Base-by-base conservation (phyloP, 345 rosid species). In the Diplotaxis tenuifolia region DNA sequence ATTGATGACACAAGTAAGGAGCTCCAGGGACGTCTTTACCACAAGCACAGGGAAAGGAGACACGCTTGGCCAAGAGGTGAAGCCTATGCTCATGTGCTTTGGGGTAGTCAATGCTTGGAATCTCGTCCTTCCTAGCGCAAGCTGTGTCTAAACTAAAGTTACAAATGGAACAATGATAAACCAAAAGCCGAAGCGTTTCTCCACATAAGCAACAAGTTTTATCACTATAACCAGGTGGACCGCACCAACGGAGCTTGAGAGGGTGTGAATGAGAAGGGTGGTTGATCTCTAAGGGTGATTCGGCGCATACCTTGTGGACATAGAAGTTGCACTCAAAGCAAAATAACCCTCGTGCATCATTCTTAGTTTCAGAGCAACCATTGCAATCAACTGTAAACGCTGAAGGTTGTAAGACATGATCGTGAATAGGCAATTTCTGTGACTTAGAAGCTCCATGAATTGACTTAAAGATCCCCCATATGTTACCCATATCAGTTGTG, bases 321-420 rank as follows among this genome's bases (percentile, higher is more conserved):
- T 62, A 50, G 6, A 50, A 50, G 16, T 62, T 62, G 27, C 68
- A 71, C 2, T 60, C 32, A 47, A 23, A 32, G 42, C 59, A 49
- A 11, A n/a, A 16, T 23, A 61, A 49, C 4, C 75, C 61, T 15
- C 34, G 4, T 31, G 31, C 45, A 14, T 49, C 61, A 6, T 23
- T 62, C 61, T 21, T 61, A 60, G 22, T 32, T 16, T 62, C 75
- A 32, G 68, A 71, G 67, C 32, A 70, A 45, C 65, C 74, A 70
- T 1, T 28, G 32, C 75, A 71, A 49, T 61, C 25, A 61, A 71
- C 52, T 21, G 52, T 7, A 31, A 71, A 61, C 68, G 36, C 11
- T 62, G 68, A 31, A 71, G 69, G 3, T 5, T 32, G 6, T 62
- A 49, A 32, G 5, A 15, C 2, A 2, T 40, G 47, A 40, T 12